Base-by-base conservation (phyloP, 2,329 filamentous ascomycete genomes). In the Gliomastix tumulicola region DNA sequence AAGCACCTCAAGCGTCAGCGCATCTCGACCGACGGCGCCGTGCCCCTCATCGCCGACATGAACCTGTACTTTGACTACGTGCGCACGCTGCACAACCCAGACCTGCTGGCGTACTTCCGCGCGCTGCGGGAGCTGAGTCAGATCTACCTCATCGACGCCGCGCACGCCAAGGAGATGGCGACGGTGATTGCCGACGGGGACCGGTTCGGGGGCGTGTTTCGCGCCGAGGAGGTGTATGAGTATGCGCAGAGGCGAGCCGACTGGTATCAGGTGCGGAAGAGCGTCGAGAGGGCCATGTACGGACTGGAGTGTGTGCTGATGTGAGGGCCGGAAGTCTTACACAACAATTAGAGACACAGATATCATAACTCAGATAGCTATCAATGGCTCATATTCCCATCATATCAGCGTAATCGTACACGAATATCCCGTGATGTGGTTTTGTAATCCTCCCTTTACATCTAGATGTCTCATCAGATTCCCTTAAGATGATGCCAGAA, bases 1-100 rank as follows among this genome's bases (percentile, higher is more conserved):
- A 98, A 98, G 64, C 92, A 98, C 62, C 75, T 98, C 47, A 98
- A 98, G 68, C 84, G 90, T 9, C 92, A 97, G 67, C 82, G 92
- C 38, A 78, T 98, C 60, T 90, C 83, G 55, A 86, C 88, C 19
- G 82, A 88, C 42, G 92, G 92, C 38, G 87, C 92, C 16, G 78
- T 97, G 55, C 89, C 84, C 58, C 76, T 98, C 44, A 97, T 98
- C 54, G 88, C 88, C 42, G 92, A 98, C 66, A 94, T 95, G 79
- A 95, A 92, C 54, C 77, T 92, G 40, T 97, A 96, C 66, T 87
- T 87, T 55, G 71, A 81, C 36, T 97, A 90, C 62, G 79, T 96
- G 42, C 71, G 82, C 42, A 84, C 82, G 3, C 74, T 98, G 36
- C 78, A 77, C 48, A 96, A 97, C 61, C 76, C 76, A 45, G 84